phyloP scores from a whole-genome alignment of 1,284 basidiomycete genomes.

The Moesziomyces aphidis region DNA sequence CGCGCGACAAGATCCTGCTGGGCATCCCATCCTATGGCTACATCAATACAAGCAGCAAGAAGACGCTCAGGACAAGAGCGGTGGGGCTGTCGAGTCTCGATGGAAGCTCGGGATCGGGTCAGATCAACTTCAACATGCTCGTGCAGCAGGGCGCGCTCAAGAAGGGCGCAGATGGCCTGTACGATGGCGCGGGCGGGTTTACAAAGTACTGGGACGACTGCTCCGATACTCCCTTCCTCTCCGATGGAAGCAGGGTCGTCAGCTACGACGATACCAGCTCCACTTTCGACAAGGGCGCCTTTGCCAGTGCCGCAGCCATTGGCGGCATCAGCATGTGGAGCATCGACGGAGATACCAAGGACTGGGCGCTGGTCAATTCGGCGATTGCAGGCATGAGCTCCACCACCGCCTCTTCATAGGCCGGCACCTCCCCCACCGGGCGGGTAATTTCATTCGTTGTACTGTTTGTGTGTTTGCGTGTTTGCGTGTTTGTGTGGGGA shows the following conservation, averaged over 20 bases:
- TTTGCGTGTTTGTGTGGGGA: no score
- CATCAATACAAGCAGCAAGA: conserved; percentile 33
- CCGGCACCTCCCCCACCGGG: no score
- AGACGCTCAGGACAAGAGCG: conserved; percentile 24
- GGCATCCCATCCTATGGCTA: conserved; percentile 61
- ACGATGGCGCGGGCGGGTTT: conserved; percentile 40
- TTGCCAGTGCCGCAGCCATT: conserved; percentile 50
- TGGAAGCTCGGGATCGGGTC: conserved; percentile 37
- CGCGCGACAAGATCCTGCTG: conserved; percentile 56
- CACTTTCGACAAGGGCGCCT: conserved; percentile 57
- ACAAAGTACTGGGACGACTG: conserved; percentile 62
- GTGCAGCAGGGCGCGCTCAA: conserved; percentile 49
- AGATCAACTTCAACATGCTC: conserved; percentile 53
- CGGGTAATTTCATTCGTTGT: background rate
- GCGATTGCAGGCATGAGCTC: conserved; percentile 44
- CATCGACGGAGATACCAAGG: conserved; percentile 55
- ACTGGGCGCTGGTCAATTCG: conserved; percentile 44
- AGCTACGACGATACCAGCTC: conserved; percentile 61
- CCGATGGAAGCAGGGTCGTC: conserved; percentile 47
- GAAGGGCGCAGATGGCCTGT: conserved; percentile 23
- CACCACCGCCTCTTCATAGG: background rate
- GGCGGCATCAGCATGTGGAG: conserved; percentile 57
- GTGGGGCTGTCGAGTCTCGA: conserved; percentile 17
- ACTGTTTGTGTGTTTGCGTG: no score
- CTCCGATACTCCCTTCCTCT: conserved; percentile 57